These are phyloP conservation scores for Trametes cubensis DNA, from an alignment of 768 basidiomycete species.

Conservation along the genomic window DNA sequence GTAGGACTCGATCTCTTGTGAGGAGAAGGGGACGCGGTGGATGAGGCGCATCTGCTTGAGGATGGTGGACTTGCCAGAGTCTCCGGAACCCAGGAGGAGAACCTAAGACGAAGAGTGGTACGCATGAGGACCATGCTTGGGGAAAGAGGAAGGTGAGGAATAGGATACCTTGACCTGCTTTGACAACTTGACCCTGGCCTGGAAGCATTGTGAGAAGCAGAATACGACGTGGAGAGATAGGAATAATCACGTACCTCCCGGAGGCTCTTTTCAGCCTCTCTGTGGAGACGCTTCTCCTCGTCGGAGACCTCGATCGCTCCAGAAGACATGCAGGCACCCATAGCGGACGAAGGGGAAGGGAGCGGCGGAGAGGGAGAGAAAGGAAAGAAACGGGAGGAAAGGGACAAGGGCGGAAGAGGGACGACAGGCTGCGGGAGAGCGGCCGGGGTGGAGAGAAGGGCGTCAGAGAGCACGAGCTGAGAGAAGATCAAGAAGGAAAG, in stretches of 20 bases:
- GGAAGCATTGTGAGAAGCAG: slow-evolving; percentile 3
- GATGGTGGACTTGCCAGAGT: slow-evolving; percentile 91
- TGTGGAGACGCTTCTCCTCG: slow-evolving; percentile 65
- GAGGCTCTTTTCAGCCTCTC: slow-evolving; percentile 75
- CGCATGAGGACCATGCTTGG: slow-evolving; percentile 41
- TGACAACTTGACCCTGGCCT: slow-evolving; percentile 77
- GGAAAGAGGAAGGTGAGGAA: slow-evolving; percentile 48
- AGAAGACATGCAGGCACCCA: slow-evolving; percentile 84
- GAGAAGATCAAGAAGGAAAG: slow-evolving; percentile 17
- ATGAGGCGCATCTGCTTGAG: slow-evolving; percentile 99
- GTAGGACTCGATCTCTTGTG: slow-evolving; percentile 83
- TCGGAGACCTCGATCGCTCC: slow-evolving; percentile 62
- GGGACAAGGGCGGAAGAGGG: slow-evolving; percentile 13
- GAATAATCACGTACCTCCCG: slow-evolving; percentile 60
- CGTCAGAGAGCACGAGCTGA: slow-evolving; percentile 13
- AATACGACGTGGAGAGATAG: slow-evolving; percentile 10
- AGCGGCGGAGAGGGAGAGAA: slow-evolving; percentile 12
- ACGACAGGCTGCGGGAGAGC: neutral
- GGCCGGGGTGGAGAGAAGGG: slow-evolving; percentile 7
- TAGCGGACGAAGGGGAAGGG: slow-evolving; percentile 21
- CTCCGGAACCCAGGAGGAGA: slow-evolving; percentile 88
- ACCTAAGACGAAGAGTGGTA: slow-evolving; percentile 51
- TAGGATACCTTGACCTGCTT: slow-evolving; percentile 70
- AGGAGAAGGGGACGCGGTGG: slow-evolving; percentile 81
- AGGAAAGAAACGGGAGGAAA: slow-evolving; percentile 17